Evolutionary conservation across 2,329 filamentous ascomycete species (phyloP), one percentile per base, ranked within the genome.

Genomic region (Graphiopsis chlorocephala): DNA sequence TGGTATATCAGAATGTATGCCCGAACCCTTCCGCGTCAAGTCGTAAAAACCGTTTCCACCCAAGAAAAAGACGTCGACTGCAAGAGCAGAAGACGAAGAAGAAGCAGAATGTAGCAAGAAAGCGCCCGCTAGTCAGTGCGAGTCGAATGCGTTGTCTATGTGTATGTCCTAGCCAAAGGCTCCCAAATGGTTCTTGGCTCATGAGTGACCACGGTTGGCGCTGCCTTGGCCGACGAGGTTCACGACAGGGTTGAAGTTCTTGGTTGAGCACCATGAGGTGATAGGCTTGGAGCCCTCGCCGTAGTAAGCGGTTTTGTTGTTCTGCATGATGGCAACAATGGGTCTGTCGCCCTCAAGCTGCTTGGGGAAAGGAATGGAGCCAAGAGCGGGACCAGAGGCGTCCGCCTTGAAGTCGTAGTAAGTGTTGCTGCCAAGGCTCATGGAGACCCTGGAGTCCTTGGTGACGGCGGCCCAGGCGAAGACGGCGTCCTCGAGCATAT

Each of bases 391-490:
- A 31, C 73, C 74, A 20, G 65, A 71, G 56, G 61, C 53, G 63
- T 75, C 69, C 31, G 72, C 73, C 4, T 69, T 47, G 65, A 76
- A 76, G n/a, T 69, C 71, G 73, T 73, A 75, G 69, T 71, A 71
- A 62, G 72, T 64, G 68, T 77, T 77, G 67, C 67, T 72, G 25
- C 75, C 75, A 20, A 76, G 70, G 7, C 69, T 72, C 69, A 77
- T 70, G 28, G 72, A 73, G 63, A 77, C 70, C 28, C 70, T 76
- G 17, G 74, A 69, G 11, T 69, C 61, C 17, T 72, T 65, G 31
- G 68, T 71, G 57, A 77, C 74, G 6, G 76, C 68, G 10, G 75
- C 76, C 75, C 75, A 78, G 3, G 75, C 74, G 65, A 78, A 77
- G 65, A 78, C 74, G 15, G 76, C 74, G 56, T 78, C 76, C 42